These are phyloP conservation scores for Talaromyces verruculosus DNA, from an alignment of 2,329 filamentous ascomycete species.

Conservation along the genomic window DNA sequence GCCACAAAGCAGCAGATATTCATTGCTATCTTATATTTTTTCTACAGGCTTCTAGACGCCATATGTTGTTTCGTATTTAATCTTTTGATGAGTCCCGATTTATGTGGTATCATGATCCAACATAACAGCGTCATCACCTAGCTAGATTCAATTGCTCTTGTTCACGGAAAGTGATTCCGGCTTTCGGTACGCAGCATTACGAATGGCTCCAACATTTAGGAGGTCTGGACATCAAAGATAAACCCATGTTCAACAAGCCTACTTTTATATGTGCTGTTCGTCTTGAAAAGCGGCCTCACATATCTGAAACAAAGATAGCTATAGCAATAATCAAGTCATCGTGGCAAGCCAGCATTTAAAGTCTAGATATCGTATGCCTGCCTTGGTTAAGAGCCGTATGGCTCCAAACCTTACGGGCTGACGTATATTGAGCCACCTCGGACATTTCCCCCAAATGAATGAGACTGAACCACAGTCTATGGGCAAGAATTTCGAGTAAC, in stretches of 20 bases:
- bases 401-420: background rate
- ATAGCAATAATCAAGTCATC: background rate
- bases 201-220: background rate
- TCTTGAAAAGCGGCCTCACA: background rate
- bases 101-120: too few species aligned
- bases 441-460: background rate
- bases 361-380: too few species aligned
- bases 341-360: background rate
- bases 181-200: background rate
- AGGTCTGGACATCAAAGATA: background rate
- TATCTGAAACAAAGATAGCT: background rate
- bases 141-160: background rate
- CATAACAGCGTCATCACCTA: too few species aligned
- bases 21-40: too few species aligned
- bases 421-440: background rate
- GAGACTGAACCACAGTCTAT: background rate
- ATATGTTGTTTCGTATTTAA: too few species aligned
- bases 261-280: too few species aligned
- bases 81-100: too few species aligned
- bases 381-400: conserved; percentile 1
- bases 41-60: too few species aligned
- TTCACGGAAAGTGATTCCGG: background rate
- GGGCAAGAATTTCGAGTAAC: background rate
- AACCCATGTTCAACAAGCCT: too few species aligned
- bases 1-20: too few species aligned